Conservation (phyloP, 352 stramenopile species). For the Phytophthora ohioensis region DNA sequence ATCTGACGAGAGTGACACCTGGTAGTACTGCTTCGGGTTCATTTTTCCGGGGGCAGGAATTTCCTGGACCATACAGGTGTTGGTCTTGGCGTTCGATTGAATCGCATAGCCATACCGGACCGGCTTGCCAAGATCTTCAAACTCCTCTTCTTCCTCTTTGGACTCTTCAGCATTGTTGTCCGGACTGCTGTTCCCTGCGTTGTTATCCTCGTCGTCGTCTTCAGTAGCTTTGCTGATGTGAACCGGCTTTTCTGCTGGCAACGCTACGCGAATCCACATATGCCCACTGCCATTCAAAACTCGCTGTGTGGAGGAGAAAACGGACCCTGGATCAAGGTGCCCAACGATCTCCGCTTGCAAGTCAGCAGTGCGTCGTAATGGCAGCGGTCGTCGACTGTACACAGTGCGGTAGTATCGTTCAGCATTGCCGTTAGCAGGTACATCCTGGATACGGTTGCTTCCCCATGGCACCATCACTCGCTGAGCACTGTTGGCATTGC, state of each 20-base stretch:
- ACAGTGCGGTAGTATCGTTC: slow-evolving; percentile 81
- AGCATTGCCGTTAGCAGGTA: slow-evolving; percentile 42
- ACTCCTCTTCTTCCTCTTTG: slow-evolving; percentile 44
- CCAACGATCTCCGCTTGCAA: slow-evolving; percentile 66
- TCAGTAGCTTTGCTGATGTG: slow-evolving; percentile 8
- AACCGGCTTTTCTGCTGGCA: slow-evolving; percentile 34
- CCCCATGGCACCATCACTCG: slow-evolving; percentile 72
- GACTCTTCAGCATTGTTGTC: slow-evolving; percentile 51
- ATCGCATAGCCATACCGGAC: slow-evolving; percentile 72
- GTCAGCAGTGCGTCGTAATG: slow-evolving; percentile 53
- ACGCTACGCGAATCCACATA: slow-evolving; percentile 73
- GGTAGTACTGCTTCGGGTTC: slow-evolving; percentile 64
- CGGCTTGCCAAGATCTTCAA: slow-evolving; percentile 28
- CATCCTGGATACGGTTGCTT: slow-evolving; percentile 37
- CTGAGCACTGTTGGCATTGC: slow-evolving; percentile 75
- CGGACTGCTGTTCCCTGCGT: slow-evolving; percentile 13
- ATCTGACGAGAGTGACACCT: slow-evolving; percentile 40
- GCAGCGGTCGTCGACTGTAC: slow-evolving; percentile 64
- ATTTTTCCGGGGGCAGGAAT: slow-evolving; percentile 67
- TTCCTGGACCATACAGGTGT: slow-evolving; percentile 80
- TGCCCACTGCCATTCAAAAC: slow-evolving; percentile 63
- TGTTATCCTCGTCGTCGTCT: slow-evolving; percentile 27
- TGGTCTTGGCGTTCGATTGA: slow-evolving; percentile 82
- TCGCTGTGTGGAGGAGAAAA: slow-evolving; percentile 60
- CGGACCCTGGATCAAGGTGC: slow-evolving; percentile 56